Conservation (phyloP, 495 filamentous ascomycete genomes). For the Penicillium verhagenii region DNA sequence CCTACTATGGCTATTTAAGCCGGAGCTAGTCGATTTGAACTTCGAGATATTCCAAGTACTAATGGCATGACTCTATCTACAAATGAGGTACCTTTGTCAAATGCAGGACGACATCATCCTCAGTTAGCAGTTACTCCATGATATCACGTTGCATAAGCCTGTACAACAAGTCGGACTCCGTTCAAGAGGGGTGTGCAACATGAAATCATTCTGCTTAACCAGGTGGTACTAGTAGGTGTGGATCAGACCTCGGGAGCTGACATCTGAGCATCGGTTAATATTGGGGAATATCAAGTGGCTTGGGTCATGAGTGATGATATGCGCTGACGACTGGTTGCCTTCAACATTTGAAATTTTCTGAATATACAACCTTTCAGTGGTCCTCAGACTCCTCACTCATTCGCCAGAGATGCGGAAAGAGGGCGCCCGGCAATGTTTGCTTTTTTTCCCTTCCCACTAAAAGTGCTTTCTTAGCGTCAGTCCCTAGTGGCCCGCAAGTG, state of each 20-base stretch:
- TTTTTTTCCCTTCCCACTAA: too few species aligned
- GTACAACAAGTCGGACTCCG: conserved; percentile 2
- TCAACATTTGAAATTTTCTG: too few species aligned
- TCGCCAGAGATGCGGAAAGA: not conserved
- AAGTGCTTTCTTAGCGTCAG: not conserved
- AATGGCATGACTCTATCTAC: too few species aligned
- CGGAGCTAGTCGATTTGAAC: not conserved
- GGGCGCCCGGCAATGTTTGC: not conserved
- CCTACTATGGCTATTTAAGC: not conserved
- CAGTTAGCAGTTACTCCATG: conserved; percentile 14
- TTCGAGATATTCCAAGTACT: not conserved
- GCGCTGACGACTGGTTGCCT: not conserved
- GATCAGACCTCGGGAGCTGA: too few species aligned
- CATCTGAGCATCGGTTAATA: not conserved
- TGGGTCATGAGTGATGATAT: not conserved
- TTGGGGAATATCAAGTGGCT: not conserved
- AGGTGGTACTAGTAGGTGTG: not conserved
- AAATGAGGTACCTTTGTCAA: not conserved
- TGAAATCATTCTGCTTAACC: not conserved
- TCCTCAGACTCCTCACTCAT: not conserved
- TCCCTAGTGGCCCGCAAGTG: too few species aligned
- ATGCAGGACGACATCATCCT: conserved; percentile 14
- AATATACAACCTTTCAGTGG: not conserved
- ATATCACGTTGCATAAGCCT: conserved; percentile 21
- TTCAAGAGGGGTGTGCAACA: not conserved